A percentile compares a stretch with the other conserved stretches of the same genome.
These are phyloP conservation scores for Dioscorea cayenensis DNA, from an alignment of 116 monocot species.

Conservation along the genomic window DNA sequence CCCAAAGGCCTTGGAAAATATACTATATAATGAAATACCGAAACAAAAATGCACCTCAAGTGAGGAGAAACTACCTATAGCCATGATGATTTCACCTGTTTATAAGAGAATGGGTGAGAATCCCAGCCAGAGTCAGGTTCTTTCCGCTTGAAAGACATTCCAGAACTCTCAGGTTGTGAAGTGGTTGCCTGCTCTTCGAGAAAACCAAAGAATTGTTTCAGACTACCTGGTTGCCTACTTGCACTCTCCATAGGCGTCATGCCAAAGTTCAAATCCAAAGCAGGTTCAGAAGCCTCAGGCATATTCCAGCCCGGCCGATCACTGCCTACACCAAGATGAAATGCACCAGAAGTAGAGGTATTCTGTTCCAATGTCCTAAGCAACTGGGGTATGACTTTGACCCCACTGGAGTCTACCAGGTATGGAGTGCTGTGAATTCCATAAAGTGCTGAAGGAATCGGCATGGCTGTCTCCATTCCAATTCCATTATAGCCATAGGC, in stretches of 20 bases:
- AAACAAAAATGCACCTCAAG: background rate
- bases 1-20: background rate
- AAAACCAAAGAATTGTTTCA: constrained; percentile 2
- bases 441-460: constrained; percentile 35
- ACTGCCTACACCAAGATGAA: constrained; percentile 17
- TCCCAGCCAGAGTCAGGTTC: background rate
- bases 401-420: constrained; percentile 48
- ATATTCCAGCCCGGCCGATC: constrained; percentile 7
- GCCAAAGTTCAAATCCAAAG: constrained; percentile 22
- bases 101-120: background rate
- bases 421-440: constrained; percentile 34
- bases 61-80: background rate
- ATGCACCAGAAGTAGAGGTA: constrained; percentile 12
- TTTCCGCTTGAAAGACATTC: background rate
- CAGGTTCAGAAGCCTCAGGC: background rate
- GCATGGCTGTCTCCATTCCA: constrained; percentile 15
- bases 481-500: constrained; percentile 27
- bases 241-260: constrained; percentile 12
- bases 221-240: constrained; percentile 7
- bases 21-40: background rate
- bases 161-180: background rate
- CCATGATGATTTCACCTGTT: background rate
- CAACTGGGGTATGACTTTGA: constrained; percentile 43
- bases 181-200: background rate
- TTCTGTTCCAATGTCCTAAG: constrained; percentile 24